phyloP scores from a whole-genome alignment of 257 asterid species.

The Nicotiana noctiflora region DNA sequence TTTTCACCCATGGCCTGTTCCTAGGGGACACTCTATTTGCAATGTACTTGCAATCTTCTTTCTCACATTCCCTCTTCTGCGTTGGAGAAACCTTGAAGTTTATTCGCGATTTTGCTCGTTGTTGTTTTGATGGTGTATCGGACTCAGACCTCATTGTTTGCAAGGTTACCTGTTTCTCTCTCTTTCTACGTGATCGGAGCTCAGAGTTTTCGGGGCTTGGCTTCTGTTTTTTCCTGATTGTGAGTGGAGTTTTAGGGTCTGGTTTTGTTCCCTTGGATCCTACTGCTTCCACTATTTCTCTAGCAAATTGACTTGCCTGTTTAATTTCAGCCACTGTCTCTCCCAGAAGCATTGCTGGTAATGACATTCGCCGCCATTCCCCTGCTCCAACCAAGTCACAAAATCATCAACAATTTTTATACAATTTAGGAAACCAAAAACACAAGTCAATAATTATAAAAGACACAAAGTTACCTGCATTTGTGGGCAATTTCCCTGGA shows the following conservation, averaged over 20 bases:
- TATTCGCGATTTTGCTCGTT: conserved; percentile 62
- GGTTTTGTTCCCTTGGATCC: conserved; percentile 25
- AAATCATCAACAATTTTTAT: neutral
- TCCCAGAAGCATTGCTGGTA: conserved; percentile 90
- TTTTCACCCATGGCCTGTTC: conserved; percentile 75
- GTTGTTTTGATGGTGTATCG: conserved; percentile 29
- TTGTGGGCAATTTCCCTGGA: conserved; percentile 61
- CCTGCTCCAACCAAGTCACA: conserved; percentile 22
- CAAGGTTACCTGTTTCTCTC: conserved; percentile 53
- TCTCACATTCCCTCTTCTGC: conserved; percentile 42
- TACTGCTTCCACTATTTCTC: conserved; percentile 46
- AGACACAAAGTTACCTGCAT: conserved; percentile 31
- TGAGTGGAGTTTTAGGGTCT: conserved; percentile 67
- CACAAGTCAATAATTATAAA: neutral
- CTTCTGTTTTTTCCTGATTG: conserved; percentile 29
- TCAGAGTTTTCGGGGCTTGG: conserved; percentile 34
- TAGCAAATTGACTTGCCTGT: conserved; percentile 69
- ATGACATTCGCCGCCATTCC: conserved; percentile 73
- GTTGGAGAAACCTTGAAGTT: conserved; percentile 63
- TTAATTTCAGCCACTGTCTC: conserved; percentile 76
- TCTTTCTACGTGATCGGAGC: conserved; percentile 49
- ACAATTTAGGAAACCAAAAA: too few species aligned
- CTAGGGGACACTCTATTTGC: conserved; percentile 86
- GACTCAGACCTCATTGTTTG: conserved; percentile 34
- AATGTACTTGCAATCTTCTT: conserved; percentile 52